Base-by-base conservation (phyloP, 306 rosid genomes). In the Psophocarpus tetragonolobus region DNA sequence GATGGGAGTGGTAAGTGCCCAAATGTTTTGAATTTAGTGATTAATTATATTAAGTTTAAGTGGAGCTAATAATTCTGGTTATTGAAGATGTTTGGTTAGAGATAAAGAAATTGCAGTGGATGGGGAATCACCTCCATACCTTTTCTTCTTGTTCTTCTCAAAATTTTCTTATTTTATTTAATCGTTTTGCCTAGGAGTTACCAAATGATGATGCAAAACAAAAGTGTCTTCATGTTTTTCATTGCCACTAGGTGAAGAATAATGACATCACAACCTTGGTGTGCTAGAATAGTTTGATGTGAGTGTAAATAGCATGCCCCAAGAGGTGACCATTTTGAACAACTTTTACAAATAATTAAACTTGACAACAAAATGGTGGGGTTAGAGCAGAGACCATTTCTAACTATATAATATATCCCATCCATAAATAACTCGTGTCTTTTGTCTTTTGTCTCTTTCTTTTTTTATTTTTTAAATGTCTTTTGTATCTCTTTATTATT, bases 261-360 rank as follows among this genome's bases (percentile, higher is more conserved):
- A 75, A 60, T 80, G 87, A 78, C 83, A 83, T 84, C 85, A 81
- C 62, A 48, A 78, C 96, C 84, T 73, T 84, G 87, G 88, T 88
- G 96, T 83, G 83, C 18, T 17, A 10, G 24, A 67, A 65, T 9
- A 23, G 4, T 51, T 51, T 20, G 14, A 51, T 51, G 27, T 1
- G 54, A 47, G 5, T 18, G 56, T 48, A 53, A 23, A 66, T 64
- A 58, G 71, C 77, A 79, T 60, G 63, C 38, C 21, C 29, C 63
- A 50, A 3, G 13, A 29, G 54, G 54, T 67, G 35, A 75, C 66
- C 71, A 58, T 79, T 63, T 23, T 13, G 29, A 54, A 33, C 51
- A 32, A 63, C 71, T 78, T 38, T 11, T 4, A 50, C 68, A 26
- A 29, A 70, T 26, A 70, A 36, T 63, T 69, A 38, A 56, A 58